Evolutionary conservation across 2,329 filamentous ascomycete genomes (phyloP).

Genomic region (Fusarium heterosporum): DNA sequence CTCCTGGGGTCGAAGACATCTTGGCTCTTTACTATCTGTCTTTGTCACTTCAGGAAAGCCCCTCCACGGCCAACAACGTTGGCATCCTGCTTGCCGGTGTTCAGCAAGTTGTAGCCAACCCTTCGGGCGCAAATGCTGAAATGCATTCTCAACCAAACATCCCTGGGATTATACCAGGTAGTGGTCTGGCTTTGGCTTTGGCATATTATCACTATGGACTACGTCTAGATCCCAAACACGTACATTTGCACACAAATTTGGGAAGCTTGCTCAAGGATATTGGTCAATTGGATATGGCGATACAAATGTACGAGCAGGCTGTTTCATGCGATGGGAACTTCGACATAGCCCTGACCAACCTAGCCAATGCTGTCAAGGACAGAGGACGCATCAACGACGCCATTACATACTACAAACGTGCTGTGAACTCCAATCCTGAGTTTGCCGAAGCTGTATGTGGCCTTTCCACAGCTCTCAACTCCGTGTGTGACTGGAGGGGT

Average conservation of each 20-base stretch:
- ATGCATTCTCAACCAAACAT: constrained; percentile 59
- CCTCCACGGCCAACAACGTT: constrained; percentile 97
- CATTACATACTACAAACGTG: constrained; percentile 89
- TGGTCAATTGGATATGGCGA: constrained; percentile 89
- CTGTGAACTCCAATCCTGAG: constrained; percentile 90
- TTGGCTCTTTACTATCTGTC: constrained; percentile 95
- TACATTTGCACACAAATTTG: constrained; percentile 96
- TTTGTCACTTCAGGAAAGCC: constrained; percentile 91
- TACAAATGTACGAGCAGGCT: constrained; percentile 96
- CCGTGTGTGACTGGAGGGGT: constrained; percentile 93
- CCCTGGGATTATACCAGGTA: constrained; percentile 85
- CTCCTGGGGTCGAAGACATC: constrained; percentile 88
- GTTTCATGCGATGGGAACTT: constrained; percentile 94
- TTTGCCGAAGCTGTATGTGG: constrained; percentile 98
- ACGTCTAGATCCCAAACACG: constrained; percentile 85
- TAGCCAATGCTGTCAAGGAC: constrained; percentile 98
- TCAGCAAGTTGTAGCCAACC: constrained; percentile 70
- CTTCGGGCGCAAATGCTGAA: constrained; percentile 20
- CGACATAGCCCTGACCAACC: constrained; percentile 94
- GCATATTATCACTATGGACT: constrained; percentile 97
- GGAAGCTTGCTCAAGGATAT: constrained; percentile 97
- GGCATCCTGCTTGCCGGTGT: constrained; percentile 96
- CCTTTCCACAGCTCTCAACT: constrained; percentile 93
- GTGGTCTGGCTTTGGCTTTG: constrained; percentile 86
- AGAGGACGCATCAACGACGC: constrained; percentile 92